Evolutionary conservation across 179 eudicot species (phyloP), one percentile per base, ranked within the genome.

Genomic region (Silene vulgaris): DNA sequence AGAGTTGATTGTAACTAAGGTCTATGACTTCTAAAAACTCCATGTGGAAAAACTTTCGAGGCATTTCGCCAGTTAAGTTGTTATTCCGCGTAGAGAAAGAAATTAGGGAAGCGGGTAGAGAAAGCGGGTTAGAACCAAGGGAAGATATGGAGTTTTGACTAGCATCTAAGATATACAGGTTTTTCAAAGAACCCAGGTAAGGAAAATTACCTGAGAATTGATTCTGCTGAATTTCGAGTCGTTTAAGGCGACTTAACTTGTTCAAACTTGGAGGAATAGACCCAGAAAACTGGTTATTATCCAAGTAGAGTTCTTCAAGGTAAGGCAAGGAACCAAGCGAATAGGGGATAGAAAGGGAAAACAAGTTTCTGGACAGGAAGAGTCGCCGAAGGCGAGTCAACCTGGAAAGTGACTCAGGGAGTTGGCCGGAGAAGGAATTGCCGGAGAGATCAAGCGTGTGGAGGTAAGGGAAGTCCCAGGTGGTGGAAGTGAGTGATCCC

Each of bases 201-300:
- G 97, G 96, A 20, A 92, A 76, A 78, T 76, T 76, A 65, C 90
- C 87, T 20, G 76, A 76, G 52, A 92, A 79, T 12, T 48, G 72
- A 79, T 92, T 92, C 1, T 80, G 81, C 77, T 89, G 93, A 5
- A 92, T 40, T 40, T 89, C 91, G 37, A 92, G 83, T 75, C 82
- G 54, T 78, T 81, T 83, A 3, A 92, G 77, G 72, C 71, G 88
- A 65, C 64, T 79, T 6, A 90, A 83, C 43, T 83, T 82, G 81
- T 89, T 89, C 72, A 92, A 74, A 54, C 83, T 77, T 4, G 52
- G 63, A 0, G 96, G 97, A 28, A 92, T 74, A 40, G 77, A 3
- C 0, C 96, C 93, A 26, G 67, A 54, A 0, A 92, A 77, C n/a
- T 71, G n/a, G 75, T 92, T 92, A 54, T 77, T 73, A 72, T 90